A percentile compares a stretch with the other conserved stretches of the same genome.
phyloP scores from a whole-genome alignment of 2,329 filamentous ascomycete species.

The Cryphonectria carpinicola region DNA sequence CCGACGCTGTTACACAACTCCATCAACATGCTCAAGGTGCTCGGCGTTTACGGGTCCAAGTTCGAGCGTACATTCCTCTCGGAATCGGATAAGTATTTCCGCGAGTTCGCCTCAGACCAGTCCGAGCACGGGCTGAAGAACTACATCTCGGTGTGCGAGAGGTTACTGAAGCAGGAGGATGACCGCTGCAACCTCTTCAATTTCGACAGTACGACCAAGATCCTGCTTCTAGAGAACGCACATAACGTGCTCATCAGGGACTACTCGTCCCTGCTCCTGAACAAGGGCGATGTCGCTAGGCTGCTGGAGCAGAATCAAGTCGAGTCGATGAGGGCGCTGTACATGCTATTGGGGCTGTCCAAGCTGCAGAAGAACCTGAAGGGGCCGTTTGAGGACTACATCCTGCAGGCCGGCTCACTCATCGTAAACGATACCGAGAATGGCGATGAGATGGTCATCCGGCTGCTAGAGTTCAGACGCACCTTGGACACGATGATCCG shows the following conservation, averaged over 20 bases:
- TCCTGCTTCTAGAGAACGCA: slow-evolving; percentile 72
- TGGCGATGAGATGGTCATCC: slow-evolving; percentile 83
- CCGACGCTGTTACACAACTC: slow-evolving; percentile 70
- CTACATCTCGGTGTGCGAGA: slow-evolving; percentile 74
- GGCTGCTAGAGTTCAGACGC: slow-evolving; percentile 79
- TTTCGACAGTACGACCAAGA: slow-evolving; percentile 81
- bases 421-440: slow-evolving; percentile 83
- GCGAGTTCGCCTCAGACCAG: slow-evolving; percentile 69
- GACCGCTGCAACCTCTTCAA: slow-evolving; percentile 78
- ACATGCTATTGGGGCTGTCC: slow-evolving; percentile 74
- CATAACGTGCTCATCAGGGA: slow-evolving; percentile 73
- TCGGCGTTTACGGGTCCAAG: slow-evolving; percentile 75
- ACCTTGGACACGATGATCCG: slow-evolving; percentile 77
- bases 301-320: slow-evolving; percentile 74
- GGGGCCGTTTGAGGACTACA: slow-evolving; percentile 77
- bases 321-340: slow-evolving; percentile 74
- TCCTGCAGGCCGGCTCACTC: slow-evolving; percentile 70
- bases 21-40: slow-evolving; percentile 82
- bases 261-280: slow-evolving; percentile 68
- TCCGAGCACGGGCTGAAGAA: slow-evolving; percentile 68
- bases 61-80: slow-evolving; percentile 80
- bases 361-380: slow-evolving; percentile 72
- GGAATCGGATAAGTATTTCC: slow-evolving; percentile 69
- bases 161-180: slow-evolving; percentile 73
- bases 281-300: slow-evolving; percentile 68